Percentiles rank a stretch among this genome's conserved stretches.
Evolutionary conservation across 2,329 filamentous ascomycete genomes (phyloP).

Genomic region (Achaetomium macrosporum): DNA sequence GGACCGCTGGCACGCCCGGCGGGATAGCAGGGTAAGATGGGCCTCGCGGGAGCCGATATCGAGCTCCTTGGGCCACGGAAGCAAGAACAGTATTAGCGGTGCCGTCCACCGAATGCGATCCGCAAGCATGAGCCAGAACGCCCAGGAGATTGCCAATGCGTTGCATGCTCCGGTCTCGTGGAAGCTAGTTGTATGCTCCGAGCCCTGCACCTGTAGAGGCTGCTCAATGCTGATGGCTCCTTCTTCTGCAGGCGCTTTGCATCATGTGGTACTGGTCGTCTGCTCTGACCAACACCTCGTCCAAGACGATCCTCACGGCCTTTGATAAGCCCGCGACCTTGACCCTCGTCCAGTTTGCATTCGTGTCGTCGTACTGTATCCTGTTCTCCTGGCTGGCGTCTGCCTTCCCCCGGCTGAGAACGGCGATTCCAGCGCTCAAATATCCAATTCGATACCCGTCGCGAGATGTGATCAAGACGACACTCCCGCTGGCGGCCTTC

Average conservation of each 20-base stretch:
- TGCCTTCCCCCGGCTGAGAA: constrained; percentile 64
- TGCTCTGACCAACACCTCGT: constrained; percentile 93
- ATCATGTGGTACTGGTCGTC: constrained; percentile 92
- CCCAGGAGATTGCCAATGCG: constrained; percentile 86
- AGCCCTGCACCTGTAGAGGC: constrained; percentile 1
- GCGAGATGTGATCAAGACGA: constrained; percentile 75
- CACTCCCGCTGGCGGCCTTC: constrained; percentile 86
- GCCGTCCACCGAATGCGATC: constrained; percentile 78
- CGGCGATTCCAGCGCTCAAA: constrained; percentile 69
- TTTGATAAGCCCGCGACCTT: constrained; percentile 87
- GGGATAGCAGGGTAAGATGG: constrained; percentile 39
- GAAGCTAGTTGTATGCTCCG: constrained; percentile 66
- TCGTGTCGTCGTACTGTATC: constrained; percentile 84
- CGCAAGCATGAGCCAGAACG: constrained; percentile 85
- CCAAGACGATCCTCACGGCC: constrained; percentile 90
- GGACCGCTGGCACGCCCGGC: constrained; percentile 58
- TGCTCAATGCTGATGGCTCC: constrained; percentile 24
- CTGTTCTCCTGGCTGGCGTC: constrained; percentile 70
- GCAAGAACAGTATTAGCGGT: constrained; percentile 84
- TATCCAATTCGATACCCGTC: constrained; percentile 78
- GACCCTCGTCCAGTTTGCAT: constrained; percentile 87
- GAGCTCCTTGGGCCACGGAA: constrained; percentile 49
- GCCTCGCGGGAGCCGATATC: constrained; percentile 19
- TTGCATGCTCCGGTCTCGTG: constrained; percentile 85
- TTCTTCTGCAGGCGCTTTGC: constrained; percentile 63